These are phyloP conservation scores for Emergomyces orientalis DNA, from an alignment of 2,329 filamentous ascomycete genomes.

Conservation along the genomic window DNA sequence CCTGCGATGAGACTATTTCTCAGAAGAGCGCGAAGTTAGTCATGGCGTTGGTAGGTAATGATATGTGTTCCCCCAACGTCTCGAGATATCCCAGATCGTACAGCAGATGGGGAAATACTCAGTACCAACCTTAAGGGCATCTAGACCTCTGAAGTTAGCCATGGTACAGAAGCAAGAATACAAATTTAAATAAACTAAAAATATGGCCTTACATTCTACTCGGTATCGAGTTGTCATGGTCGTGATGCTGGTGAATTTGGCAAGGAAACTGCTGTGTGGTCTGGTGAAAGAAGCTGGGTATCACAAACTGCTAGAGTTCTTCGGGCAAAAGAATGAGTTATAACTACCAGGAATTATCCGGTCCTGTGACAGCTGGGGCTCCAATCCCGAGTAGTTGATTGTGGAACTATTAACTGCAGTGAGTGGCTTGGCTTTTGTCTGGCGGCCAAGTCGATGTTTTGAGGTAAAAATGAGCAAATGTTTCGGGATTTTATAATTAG, in stretches of 20 bases:
- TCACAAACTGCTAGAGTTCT: no score
- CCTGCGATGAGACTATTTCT: slow-evolving; percentile 71
- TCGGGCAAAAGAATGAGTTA: neutral
- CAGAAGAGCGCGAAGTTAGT: slow-evolving; percentile 23
- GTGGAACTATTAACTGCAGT: neutral
- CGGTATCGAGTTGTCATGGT: slow-evolving; percentile 42
- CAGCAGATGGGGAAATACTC: neutral
- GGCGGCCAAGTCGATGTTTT: neutral
- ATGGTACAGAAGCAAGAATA: neutral
- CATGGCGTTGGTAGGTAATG: slow-evolving; percentile 11
- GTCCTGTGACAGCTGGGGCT: neutral
- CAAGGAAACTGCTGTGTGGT: neutral
- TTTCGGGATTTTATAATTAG: neutral
- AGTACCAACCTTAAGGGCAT: slow-evolving; percentile 51
- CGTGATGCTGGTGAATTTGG: no score
- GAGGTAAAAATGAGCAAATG: neutral
- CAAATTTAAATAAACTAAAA: slow-evolving; percentile 13
- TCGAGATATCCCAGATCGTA: neutral
- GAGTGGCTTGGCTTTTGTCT: neutral
- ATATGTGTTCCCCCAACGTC: neutral
- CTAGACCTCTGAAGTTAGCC: slow-evolving; percentile 29
- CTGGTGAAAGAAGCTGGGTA: neutral
- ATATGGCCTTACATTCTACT: slow-evolving; percentile 57
- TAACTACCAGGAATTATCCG: neutral
- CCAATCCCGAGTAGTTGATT: neutral